Evolutionary conservation across 768 basidiomycete species (phyloP).

Genomic region (Boletellus ananiceps): DNA sequence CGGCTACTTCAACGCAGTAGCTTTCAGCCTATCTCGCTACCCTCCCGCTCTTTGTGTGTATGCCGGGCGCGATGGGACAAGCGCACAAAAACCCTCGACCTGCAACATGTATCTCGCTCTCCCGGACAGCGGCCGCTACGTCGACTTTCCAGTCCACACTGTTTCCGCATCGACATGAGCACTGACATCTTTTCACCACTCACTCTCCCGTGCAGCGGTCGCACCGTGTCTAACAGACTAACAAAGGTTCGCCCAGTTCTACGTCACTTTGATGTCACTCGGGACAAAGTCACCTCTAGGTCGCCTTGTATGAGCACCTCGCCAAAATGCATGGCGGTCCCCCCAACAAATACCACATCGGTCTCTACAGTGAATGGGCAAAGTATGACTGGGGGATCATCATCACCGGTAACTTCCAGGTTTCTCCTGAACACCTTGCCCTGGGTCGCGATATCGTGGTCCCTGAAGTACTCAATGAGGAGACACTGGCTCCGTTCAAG

Average conservation of each 20-base stretch:
- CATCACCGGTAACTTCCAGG: constrained; percentile 81
- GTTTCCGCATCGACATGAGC: constrained; percentile 8
- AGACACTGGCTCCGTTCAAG: constrained; percentile 47
- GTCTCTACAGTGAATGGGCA: constrained; percentile 74
- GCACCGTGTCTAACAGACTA: constrained; percentile 42
- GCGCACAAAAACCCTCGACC: no score
- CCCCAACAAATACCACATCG: constrained; percentile 60
- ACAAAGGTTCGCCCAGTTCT: constrained; percentile 42
- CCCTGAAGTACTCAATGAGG: constrained; percentile 41
- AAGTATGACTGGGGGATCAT: constrained; percentile 82
- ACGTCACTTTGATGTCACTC: not conserved
- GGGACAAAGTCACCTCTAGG: constrained; percentile 40
- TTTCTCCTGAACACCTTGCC: constrained; percentile 56
- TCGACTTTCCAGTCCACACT: no score
- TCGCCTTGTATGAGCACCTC: constrained; percentile 85
- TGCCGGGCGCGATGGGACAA: no score
- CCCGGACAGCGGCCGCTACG: no score
- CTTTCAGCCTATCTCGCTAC: no score
- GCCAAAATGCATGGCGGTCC: constrained; percentile 60
- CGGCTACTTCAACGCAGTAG: no score
- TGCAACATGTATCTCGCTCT: no score
- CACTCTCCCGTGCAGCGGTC: constrained; percentile 32
- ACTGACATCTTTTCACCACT: constrained; percentile 23
- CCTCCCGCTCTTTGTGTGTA: no score
- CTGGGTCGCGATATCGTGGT: constrained; percentile 71